Conservation (phyloP, 345 rosid genomes). For the Eucalyptus cloeziana region DNA sequence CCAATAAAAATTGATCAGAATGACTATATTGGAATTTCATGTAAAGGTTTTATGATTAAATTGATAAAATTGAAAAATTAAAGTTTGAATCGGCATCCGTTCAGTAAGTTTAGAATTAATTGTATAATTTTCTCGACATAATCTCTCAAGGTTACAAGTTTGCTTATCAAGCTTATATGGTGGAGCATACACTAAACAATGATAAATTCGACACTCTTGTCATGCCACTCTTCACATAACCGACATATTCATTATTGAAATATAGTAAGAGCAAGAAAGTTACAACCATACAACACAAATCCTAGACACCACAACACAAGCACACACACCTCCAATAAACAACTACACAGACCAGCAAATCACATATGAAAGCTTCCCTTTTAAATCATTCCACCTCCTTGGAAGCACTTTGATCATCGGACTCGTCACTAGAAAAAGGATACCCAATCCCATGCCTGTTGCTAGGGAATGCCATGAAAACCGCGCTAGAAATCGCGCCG, state of each 20-base stretch:
- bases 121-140: not conserved
- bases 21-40: not conserved
- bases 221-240: not conserved
- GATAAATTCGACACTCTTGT: not conserved
- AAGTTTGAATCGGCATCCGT: not conserved
- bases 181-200: not conserved
- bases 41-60: fast-evolving
- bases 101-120: not conserved
- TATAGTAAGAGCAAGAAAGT: not conserved
- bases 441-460: conserved; percentile 77
- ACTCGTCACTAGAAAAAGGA: conserved; percentile 8
- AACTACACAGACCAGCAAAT: not conserved
- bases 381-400: not conserved
- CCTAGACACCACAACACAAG: not conserved
- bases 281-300: not conserved
- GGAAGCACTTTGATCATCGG: conserved; percentile 13
- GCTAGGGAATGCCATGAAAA: conserved; percentile 61
- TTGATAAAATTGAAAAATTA: not conserved
- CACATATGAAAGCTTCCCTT: not conserved
- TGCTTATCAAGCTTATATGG: not conserved
- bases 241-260: not conserved
- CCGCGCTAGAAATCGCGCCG: conserved; percentile 31
- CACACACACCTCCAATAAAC: not conserved
- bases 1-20: fast-evolving
- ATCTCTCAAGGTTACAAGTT: not conserved